These are phyloP conservation scores for Populus hybrid DNA, from an alignment of 441 rosid genomes.

Conservation along the genomic window DNA sequence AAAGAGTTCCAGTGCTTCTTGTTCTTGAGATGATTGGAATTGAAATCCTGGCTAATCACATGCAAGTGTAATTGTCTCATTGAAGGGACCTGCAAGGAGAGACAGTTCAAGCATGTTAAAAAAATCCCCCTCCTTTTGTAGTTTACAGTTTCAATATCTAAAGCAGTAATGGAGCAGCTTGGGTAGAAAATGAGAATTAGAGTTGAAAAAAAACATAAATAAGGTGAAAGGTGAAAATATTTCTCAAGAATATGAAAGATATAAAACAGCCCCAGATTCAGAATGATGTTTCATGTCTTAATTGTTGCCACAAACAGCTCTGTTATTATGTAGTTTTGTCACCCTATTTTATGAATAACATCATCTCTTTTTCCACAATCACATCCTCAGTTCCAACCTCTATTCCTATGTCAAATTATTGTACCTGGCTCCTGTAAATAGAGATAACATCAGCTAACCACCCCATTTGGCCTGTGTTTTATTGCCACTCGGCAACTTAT, in stretches of 20 bases:
- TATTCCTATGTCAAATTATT: not conserved
- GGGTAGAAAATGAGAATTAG: not conserved
- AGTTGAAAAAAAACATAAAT: not conserved
- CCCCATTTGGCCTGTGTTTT: not conserved
- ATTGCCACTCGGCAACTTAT: not conserved
- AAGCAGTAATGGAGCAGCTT: not conserved
- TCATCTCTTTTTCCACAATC: not conserved
- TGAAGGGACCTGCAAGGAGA: constrained; percentile 63
- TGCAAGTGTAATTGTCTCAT: constrained; percentile 92
- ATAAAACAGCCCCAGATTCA: not conserved
- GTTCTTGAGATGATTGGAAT: constrained; percentile 70
- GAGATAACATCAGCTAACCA: not conserved
- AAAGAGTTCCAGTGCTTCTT: constrained; percentile 98
- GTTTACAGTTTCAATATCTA: not conserved
- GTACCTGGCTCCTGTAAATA: not conserved
- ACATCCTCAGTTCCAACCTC: not conserved
- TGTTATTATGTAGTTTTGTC: not conserved
- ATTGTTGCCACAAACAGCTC: not conserved
- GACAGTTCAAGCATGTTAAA: not conserved
- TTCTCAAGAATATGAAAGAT: not conserved
- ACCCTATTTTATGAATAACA: not conserved
- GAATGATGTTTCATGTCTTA: not conserved
- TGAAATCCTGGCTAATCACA: constrained; percentile 91
- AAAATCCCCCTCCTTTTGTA: not conserved
- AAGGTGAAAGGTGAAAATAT: not conserved